Evolutionary conservation across 2,329 filamentous ascomycete genomes (phyloP).

Genomic region (Calonectria crousiana): DNA sequence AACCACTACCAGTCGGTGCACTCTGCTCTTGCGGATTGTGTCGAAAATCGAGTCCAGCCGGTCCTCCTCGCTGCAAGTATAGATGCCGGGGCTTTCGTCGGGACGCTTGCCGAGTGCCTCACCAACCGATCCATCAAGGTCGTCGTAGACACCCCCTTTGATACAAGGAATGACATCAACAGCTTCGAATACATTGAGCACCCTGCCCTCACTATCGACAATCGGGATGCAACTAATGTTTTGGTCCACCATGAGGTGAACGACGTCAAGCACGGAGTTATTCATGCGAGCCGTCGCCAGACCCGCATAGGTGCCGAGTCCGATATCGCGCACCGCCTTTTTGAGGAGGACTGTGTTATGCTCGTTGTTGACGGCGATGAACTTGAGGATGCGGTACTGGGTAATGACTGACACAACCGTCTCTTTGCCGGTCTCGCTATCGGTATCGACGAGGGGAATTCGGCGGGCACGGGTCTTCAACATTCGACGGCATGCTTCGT

Average conservation of each 20-base stretch:
- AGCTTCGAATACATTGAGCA: slow-evolving; percentile 97
- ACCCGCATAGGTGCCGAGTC: slow-evolving; percentile 85
- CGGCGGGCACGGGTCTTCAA: slow-evolving; percentile 91
- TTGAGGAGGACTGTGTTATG: slow-evolving; percentile 89
- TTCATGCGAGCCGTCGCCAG: slow-evolving; percentile 89
- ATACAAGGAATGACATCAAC: slow-evolving; percentile 98
- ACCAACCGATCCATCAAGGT: slow-evolving; percentile 86
- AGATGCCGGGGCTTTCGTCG: slow-evolving; percentile 95
- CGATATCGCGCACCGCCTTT: slow-evolving; percentile 87
- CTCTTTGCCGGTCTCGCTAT: slow-evolving; percentile 92
- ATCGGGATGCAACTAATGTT: slow-evolving; percentile 97
- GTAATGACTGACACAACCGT: slow-evolving; percentile 98
- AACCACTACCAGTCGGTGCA: slow-evolving; percentile 92
- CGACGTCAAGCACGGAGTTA: slow-evolving; percentile 92
- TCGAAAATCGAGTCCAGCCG: slow-evolving; percentile 96
- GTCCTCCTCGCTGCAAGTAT: slow-evolving; percentile 93
- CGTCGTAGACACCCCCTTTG: slow-evolving; percentile 92
- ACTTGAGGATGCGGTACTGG: slow-evolving; percentile 98
- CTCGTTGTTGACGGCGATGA: slow-evolving; percentile 93
- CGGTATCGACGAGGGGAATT: slow-evolving; percentile 92
- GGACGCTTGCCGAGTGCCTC: slow-evolving; percentile 89
- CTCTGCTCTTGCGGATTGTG: slow-evolving; percentile 93
- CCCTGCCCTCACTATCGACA: slow-evolving; percentile 79
- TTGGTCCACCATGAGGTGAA: slow-evolving; percentile 90
- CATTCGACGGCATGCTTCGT: slow-evolving; percentile 96